Conservation (phyloP, 1,139 yeast species). For the Geotrichum candidum region DNA sequence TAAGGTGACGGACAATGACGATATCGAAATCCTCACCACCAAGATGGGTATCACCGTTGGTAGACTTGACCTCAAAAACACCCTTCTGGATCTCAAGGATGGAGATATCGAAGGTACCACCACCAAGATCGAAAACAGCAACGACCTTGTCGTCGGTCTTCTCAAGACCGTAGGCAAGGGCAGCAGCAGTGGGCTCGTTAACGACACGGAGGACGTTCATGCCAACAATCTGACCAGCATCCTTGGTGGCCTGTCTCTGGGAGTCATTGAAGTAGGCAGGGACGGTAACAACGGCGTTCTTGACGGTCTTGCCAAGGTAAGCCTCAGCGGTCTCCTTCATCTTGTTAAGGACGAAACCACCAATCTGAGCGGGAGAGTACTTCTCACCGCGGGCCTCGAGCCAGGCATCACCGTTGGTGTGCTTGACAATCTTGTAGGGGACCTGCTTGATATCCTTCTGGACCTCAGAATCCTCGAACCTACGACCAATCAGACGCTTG, state of each 20-base stretch:
- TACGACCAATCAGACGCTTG: conserved; percentile 96
- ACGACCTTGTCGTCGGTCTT: conserved; percentile 67
- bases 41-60: conserved; percentile 85
- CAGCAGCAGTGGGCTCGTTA: conserved; percentile 99
- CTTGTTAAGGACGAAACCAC: conserved; percentile 94
- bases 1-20: conserved; percentile 79
- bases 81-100: conserved; percentile 81
- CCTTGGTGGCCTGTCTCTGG: conserved; percentile 97
- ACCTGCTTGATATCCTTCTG: conserved; percentile 95
- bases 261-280: conserved; percentile 98
- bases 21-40: conserved; percentile 87
- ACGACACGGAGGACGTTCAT: conserved; percentile 94
- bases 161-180: conserved; percentile 94
- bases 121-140: conserved; percentile 84
- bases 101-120: conserved; percentile 85
- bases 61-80: conserved; percentile 81
- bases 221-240: conserved; percentile 97
- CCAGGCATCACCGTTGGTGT: conserved; percentile 98
- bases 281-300: conserved; percentile 93
- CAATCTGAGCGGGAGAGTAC: conserved; percentile 91
- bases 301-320: conserved; percentile 75
- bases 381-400: conserved; percentile 89
- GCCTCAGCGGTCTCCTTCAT: conserved; percentile 97
- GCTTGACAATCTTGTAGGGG: conserved; percentile 95
- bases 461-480: conserved; percentile 92